Conservation (phyloP, 192 early-diverging fungal species). For the Coemansia javaensis region DNA sequence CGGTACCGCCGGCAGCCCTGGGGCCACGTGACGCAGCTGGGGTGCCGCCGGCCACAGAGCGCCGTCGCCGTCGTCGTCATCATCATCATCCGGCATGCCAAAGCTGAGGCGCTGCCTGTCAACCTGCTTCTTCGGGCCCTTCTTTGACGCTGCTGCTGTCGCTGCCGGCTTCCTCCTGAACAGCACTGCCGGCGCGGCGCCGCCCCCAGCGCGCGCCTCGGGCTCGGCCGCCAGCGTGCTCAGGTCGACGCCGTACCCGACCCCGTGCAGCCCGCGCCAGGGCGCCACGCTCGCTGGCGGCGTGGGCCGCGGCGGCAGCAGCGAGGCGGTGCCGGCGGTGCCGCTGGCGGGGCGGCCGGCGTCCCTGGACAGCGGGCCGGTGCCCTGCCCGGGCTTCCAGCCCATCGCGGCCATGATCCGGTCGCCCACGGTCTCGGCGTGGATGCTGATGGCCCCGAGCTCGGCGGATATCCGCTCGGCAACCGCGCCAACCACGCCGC, state of each 20-base stretch:
- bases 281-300: not conserved
- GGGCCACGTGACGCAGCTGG: not conserved
- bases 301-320: conserved; percentile 4
- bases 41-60: not conserved
- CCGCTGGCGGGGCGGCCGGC: not conserved
- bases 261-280: conserved; percentile 12
- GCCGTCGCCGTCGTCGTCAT: conserved; percentile 9
- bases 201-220: no score
- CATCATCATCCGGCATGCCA: conserved; percentile 13
- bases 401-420: conserved; percentile 76
- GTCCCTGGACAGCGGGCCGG: conserved; percentile 57
- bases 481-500: conserved; percentile 8
- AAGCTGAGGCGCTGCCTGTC: conserved; percentile 28
- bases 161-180: no score
- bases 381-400: conserved; percentile 81
- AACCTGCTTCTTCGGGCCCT: conserved; percentile 4
- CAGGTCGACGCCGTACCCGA: conserved; percentile 23
- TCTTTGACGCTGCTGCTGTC: no score
- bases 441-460: conserved; percentile 2
- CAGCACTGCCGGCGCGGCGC: no score
- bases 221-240: not conserved
- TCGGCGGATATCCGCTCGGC: conserved; percentile 14
- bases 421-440: conserved; percentile 37
- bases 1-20: no score
- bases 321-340: not conserved